Evolutionary conservation across 208 protist genomes (phyloP).

Genomic region (Strigomonas culicis): DNA sequence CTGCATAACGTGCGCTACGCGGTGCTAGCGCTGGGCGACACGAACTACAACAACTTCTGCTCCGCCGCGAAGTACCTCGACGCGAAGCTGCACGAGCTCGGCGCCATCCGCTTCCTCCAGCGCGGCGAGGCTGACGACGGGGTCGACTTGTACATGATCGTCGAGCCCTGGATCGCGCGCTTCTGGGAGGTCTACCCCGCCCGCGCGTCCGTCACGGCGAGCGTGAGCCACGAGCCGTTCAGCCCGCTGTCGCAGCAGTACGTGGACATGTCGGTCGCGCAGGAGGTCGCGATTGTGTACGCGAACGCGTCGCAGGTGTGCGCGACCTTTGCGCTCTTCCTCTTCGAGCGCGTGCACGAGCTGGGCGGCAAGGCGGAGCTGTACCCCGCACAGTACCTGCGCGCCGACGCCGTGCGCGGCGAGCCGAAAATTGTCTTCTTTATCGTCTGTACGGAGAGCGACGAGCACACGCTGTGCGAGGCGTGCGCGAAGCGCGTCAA

Average conservation of each 20-base stretch:
- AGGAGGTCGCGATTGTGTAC: slow-evolving; percentile 49
- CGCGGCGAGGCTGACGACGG: slow-evolving; percentile 76
- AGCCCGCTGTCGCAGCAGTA: slow-evolving; percentile 6
- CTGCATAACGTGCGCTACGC: slow-evolving; percentile 39
- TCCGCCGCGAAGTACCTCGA: slow-evolving; percentile 55
- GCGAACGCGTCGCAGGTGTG: slow-evolving; percentile 36
- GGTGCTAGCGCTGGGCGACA: slow-evolving; percentile 71
- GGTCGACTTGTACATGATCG: slow-evolving; percentile 53
- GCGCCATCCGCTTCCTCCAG: slow-evolving; percentile 43
- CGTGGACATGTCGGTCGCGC: slow-evolving; percentile 29
- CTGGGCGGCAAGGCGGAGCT: slow-evolving; percentile 37
- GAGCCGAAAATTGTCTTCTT: slow-evolving; percentile 39
- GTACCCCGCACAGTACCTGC: slow-evolving; percentile 44
- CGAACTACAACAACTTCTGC: slow-evolving; percentile 81
- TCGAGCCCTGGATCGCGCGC: slow-evolving; percentile 60
- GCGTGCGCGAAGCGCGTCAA: slow-evolving; percentile 13
- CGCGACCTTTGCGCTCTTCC: slow-evolving; percentile 28
- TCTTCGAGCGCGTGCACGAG: slow-evolving; percentile 44
- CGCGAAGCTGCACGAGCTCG: slow-evolving; percentile 40
- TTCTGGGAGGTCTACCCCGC: slow-evolving; percentile 29
- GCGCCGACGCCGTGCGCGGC: slow-evolving; percentile 8
- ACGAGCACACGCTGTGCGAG: slow-evolving; percentile 26
- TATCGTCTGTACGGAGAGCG: slow-evolving; percentile 27
- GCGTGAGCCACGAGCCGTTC: slow-evolving; percentile 2
- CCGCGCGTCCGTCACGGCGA: neutral